A percentile compares a stretch with the other conserved stretches of the same genome.
These are phyloP conservation scores for Pyrrhoderma noxium DNA, from an alignment of 1,284 basidiomycete species.

Conservation along the genomic window DNA sequence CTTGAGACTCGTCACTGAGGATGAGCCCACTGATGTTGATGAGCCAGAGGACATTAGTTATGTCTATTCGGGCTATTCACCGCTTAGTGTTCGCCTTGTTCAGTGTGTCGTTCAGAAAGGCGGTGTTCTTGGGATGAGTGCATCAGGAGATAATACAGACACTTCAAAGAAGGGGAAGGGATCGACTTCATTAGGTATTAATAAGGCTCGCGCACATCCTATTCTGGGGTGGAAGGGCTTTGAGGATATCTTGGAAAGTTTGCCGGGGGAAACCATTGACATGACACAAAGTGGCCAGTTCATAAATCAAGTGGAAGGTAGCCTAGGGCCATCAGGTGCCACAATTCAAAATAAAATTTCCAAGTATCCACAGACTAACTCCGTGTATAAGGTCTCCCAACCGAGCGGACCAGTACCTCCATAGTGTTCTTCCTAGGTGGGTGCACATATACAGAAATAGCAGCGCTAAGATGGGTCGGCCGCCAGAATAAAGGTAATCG, in stretches of 20 bases:
- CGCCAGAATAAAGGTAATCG: conserved; percentile 69
- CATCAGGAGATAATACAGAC: conserved; percentile 43
- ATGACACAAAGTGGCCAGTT: conserved; percentile 48
- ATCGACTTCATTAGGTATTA: conserved; percentile 27
- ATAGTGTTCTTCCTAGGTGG: conserved; percentile 98
- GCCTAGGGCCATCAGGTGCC: conserved; percentile 28
- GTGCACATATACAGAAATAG: conserved; percentile 95
- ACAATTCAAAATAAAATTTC: no score
- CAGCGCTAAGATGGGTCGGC: conserved; percentile 87
- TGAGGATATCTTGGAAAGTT: conserved; percentile 76
- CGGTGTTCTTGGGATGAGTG: conserved; percentile 66
- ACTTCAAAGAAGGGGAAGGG: conserved; percentile 33
- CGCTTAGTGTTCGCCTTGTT: conserved; percentile 84
- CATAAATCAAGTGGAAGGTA: conserved; percentile 27
- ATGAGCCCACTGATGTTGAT: conserved; percentile 59
- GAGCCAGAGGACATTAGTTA: conserved; percentile 91
- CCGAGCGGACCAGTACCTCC: conserved; percentile 64
- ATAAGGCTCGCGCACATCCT: conserved; percentile 73
- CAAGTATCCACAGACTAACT: background rate
- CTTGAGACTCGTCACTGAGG: conserved; percentile 90
- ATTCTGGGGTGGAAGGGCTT: conserved; percentile 96
- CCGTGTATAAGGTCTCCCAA: conserved; percentile 9
- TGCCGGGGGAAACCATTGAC: conserved; percentile 87
- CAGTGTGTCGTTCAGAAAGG: conserved; percentile 91
- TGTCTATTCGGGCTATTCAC: conserved; percentile 96